Base-by-base conservation (phyloP, 345 rosid genomes). In the Litchi chinensis region DNA sequence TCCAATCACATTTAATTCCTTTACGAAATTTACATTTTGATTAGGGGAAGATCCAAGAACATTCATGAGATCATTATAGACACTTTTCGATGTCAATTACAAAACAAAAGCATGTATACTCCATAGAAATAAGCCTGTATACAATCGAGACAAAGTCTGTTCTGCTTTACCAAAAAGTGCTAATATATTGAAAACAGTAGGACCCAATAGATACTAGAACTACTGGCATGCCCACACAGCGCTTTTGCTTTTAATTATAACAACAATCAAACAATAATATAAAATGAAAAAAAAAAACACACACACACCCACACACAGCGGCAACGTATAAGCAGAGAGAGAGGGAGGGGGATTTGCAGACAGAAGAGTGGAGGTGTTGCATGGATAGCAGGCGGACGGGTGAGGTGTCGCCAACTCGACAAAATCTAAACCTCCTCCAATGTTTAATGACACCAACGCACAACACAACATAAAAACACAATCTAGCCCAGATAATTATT, bases 381-480 rank as follows among this genome's bases (percentile, higher is more conserved):
- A 75, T 50, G 65, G 3, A 3, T 73, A 28, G 73, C 73, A 76
- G 73, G 73, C 68, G 79, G 72, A 68, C 72, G 65, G 68, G 72
- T 68, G 18, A 52, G 24, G 73, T 39, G 10, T 16, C 56, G 79
- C 79, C 79, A 76, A 66, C 54, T 37, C 65, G 22, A 52, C 79
- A 76, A 67, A 50, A 21, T 16, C 26, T n/a, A 26, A 6, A 28
- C 78, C 65, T n/a, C 65, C 13, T 43, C 41, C 26, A 32, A 37
- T 57, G 50, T 5, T 43, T 22, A n/a, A 37, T 57, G 46, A n/a
- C 44, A 9, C 12, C 37, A 32, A 32, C 37, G 2, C 52, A 46
- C 52, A 46, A 11, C 52, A 46, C 52, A 11, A 46, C 37, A 32
- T 3, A 72, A 71, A 54, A 5, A 37, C 13, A 37, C 10, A 39